These are phyloP conservation scores for Avicennia marina DNA, from an alignment of 257 asterid species.

Conservation along the genomic window DNA sequence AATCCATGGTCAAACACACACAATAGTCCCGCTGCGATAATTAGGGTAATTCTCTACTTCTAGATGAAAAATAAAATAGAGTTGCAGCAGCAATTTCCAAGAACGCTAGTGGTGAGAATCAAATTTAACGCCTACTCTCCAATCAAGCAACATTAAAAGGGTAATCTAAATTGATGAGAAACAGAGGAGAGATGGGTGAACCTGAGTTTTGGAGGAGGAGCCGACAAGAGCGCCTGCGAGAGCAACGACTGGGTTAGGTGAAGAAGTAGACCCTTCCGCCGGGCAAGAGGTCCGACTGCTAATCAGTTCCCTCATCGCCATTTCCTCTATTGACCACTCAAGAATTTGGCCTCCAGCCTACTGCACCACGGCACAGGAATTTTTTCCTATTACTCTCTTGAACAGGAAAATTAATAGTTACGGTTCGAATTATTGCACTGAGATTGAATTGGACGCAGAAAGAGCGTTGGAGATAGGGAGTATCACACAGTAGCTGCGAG, in stretches of 20 bases:
- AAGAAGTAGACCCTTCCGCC: slow-evolving; percentile 80
- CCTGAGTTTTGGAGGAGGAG: slow-evolving; percentile 96
- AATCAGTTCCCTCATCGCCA: slow-evolving; percentile 96
- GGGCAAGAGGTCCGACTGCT: slow-evolving; percentile 88
- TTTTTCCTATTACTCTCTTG: too few relatives aligned
- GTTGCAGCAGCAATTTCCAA: slow-evolving; percentile 2
- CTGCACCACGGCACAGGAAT: too few relatives aligned
- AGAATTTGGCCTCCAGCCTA: too few relatives aligned
- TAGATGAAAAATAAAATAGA: too few relatives aligned
- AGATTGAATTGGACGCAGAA: too few relatives aligned
- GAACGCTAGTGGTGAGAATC: not conserved
- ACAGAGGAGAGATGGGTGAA: slow-evolving; percentile 6
- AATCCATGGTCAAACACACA: slow-evolving; percentile 5
- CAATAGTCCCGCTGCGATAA: not conserved
- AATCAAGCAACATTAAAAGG: not conserved
- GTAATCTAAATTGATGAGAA: slow-evolving; percentile 1
- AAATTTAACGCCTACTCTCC: not conserved
- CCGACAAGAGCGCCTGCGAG: slow-evolving; percentile 85
- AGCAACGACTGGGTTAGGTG: slow-evolving; percentile 89
- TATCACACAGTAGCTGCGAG: too few relatives aligned
- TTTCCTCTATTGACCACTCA: too few relatives aligned
- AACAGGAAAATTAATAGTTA: too few relatives aligned
- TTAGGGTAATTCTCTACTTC: slow-evolving; percentile 1
- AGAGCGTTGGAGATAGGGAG: too few relatives aligned
- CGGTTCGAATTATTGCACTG: too few relatives aligned